Evolutionary conservation across 169 alveolate species (phyloP).

Genomic region (Eimeria acervulina): DNA sequence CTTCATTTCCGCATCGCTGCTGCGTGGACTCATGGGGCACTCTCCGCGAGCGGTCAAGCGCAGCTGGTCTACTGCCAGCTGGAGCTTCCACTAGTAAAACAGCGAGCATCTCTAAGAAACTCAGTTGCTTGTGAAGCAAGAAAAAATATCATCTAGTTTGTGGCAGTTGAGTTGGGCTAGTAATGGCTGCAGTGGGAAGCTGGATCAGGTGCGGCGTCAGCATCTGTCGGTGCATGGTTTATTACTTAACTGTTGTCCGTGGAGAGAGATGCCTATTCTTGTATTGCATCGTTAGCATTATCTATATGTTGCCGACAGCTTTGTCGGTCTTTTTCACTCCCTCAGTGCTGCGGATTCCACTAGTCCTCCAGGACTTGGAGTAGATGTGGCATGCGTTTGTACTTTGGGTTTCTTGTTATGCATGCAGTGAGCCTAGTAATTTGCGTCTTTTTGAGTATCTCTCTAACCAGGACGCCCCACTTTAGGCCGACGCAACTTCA

Average conservation of each 20-base stretch:
- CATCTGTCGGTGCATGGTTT: conserved; percentile 68
- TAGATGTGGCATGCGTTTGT: conserved; percentile 32
- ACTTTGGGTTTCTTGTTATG: not conserved
- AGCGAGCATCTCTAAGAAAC: not conserved
- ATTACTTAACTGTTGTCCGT: conserved; percentile 20
- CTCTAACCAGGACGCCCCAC: not conserved
- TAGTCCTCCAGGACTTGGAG: conserved; percentile 5
- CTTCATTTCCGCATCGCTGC: not conserved
- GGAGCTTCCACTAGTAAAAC: not conserved
- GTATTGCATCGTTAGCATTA: conserved; percentile 2
- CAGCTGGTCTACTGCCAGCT: not conserved
- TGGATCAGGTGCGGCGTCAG: conserved; percentile 78
- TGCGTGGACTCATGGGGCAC: conserved; percentile 51
- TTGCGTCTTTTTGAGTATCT: not conserved
- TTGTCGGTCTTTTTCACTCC: not conserved
- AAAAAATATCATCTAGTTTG: not conserved
- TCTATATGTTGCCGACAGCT: conserved; percentile 34
- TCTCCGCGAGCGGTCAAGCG: not conserved
- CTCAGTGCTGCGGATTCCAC: not conserved
- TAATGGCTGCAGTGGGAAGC: conserved; percentile 67
- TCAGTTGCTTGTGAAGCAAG: not conserved
- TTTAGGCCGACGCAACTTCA: conserved; percentile 28
- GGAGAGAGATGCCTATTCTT: conserved; percentile 25
- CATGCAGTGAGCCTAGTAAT: not conserved
- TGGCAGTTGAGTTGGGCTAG: not conserved